phyloP scores from a whole-genome alignment of 1,284 basidiomycete species.

The Tilletiaria anomala region DNA sequence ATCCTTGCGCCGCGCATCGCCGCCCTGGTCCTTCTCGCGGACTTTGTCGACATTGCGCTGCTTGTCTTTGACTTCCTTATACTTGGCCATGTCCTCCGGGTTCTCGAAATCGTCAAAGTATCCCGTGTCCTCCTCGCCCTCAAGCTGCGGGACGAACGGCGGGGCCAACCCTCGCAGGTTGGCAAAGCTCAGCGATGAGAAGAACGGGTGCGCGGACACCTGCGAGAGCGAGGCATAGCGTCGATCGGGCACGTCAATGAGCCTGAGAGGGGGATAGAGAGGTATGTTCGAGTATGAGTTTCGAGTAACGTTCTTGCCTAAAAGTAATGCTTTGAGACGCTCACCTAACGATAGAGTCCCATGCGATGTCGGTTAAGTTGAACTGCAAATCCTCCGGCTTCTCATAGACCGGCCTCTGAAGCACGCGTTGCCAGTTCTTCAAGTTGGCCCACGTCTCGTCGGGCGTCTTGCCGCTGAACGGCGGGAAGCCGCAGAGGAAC shows the following conservation, averaged over 20 bases:
- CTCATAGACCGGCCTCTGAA: conserved; percentile 84
- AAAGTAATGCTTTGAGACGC: conserved; percentile 12
- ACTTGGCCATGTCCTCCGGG: conserved; percentile 86
- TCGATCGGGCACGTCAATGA: conserved; percentile 60
- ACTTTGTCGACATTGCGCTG: conserved; percentile 80
- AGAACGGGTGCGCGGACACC: conserved; percentile 71
- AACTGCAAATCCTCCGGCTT: conserved; percentile 92
- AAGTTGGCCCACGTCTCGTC: conserved; percentile 99
- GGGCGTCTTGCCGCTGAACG: conserved; percentile 84
- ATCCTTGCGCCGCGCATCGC: conserved; percentile 43
- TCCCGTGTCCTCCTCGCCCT: conserved; percentile 80
- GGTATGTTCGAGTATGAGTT: no score
- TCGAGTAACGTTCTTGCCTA: no score
- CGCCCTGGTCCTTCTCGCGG: conserved; percentile 50
- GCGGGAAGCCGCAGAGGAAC: conserved; percentile 79
- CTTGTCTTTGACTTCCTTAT: conserved; percentile 84
- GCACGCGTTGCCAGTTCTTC: conserved; percentile 85
- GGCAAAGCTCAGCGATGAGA: conserved; percentile 59
- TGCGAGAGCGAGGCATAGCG: conserved; percentile 63
- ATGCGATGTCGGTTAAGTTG: conserved; percentile 82
- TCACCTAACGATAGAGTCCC: conserved; percentile 84
- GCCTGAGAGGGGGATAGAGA: conserved; percentile 45
- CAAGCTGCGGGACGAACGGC: conserved; percentile 88
- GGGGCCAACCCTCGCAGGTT: conserved; percentile 63
- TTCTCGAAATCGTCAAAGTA: conserved; percentile 97